Conservation (phyloP, 1,284 basidiomycete genomes). For the Sutorius eximius region DNA sequence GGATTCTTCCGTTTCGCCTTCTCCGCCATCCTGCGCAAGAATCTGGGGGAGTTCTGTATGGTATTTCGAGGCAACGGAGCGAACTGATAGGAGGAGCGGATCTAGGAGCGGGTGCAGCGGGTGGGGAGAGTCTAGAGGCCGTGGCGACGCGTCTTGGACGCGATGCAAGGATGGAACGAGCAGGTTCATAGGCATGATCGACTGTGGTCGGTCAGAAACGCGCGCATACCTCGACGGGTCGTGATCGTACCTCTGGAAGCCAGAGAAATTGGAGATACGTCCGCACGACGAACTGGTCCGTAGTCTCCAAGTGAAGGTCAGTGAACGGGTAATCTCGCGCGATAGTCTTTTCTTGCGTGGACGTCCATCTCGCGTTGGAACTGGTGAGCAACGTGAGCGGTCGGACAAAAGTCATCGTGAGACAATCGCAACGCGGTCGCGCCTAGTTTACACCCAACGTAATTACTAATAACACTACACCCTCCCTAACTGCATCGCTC, state of each 20-base stretch:
- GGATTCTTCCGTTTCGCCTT: slow-evolving; percentile 60
- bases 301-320: slow-evolving; percentile 37
- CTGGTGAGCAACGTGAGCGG: slow-evolving; percentile 20
- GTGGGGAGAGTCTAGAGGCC: slow-evolving; percentile 37
- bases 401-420: slow-evolving; percentile 22
- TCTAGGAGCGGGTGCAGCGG: slow-evolving; percentile 58
- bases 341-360: slow-evolving; percentile 50
- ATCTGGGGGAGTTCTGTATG: slow-evolving; percentile 57
- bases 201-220: slow-evolving; percentile 42
- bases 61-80: slow-evolving; percentile 59
- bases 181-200: slow-evolving; percentile 61
- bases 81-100: slow-evolving; percentile 59
- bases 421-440: background rate
- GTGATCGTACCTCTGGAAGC: slow-evolving; percentile 60
- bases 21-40: slow-evolving; percentile 56
- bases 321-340: slow-evolving; percentile 50
- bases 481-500: slow-evolving; percentile 7
- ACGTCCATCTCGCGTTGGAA: slow-evolving; percentile 42
- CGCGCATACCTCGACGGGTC: background rate
- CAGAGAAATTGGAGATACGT: slow-evolving; percentile 74
- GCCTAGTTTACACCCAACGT: background rate
- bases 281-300: slow-evolving; percentile 49
- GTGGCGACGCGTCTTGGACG: slow-evolving; percentile 35
- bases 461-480: background rate
- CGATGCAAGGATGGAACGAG: slow-evolving; percentile 57